Base-by-base conservation (phyloP, 2,329 filamentous ascomycete genomes). In the Neonectria hederae region DNA sequence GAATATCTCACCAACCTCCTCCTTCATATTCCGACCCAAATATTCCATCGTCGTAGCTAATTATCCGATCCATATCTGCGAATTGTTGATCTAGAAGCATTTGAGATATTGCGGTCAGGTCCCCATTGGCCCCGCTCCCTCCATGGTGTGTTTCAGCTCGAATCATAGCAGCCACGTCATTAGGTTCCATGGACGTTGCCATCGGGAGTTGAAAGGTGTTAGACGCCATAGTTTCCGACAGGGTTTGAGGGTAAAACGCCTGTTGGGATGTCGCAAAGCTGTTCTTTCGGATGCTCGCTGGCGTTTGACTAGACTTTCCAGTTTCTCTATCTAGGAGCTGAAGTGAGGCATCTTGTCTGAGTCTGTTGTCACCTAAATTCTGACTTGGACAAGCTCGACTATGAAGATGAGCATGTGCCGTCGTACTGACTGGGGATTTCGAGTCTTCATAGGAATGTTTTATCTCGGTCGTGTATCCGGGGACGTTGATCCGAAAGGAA, bases 391-490 rank as follows among this genome's bases (percentile, higher is more conserved):
- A 21, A 24, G 13, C 7, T 26, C 26, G 43, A 14, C 13, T 8
- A 46, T 17, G 9, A 6, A 6, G 4, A 6, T 46, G 5, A 7
- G 6, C 22, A 17, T n/a, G 5, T 9, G 13, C 14, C 10, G 21
- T 6, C 14, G 43, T 14, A 17, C 48, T 19, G 5, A 13, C 14
- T 24, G 26, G 28, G 6, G 46, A 38, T 26, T 45, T 32, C 14
- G 35, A 14, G 17, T 38, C 26, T 11, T 38, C n/a, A 7, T 54
- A 46, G 6, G 60, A 62, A 17, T 69, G 65, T n/a, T 66, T 69
- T 1, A 68, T 58, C 22, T 69, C 65, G 1, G 60, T 66, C 1
- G 67, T 69, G 21, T 68, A 69, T 10, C 62, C 65, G 0, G 67
- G 55, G 19, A 65, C 55, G 1, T 43, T 53, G 13, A 68, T 68